phyloP scores from a whole-genome alignment of 805 yeast species.

The Candida sanyiensis region DNA sequence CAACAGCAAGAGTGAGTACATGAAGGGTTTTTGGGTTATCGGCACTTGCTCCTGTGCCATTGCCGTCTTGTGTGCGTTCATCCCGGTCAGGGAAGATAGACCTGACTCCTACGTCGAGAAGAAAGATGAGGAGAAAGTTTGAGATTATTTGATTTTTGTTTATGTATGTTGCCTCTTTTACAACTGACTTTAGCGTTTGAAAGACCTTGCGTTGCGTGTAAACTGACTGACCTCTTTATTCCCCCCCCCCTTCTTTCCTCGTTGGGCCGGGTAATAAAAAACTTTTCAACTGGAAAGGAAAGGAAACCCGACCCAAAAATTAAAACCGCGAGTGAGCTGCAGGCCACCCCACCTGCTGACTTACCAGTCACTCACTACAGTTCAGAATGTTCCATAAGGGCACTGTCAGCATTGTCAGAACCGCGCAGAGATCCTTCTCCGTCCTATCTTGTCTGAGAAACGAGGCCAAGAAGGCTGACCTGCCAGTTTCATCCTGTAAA shows the following conservation, averaged over 20 bases:
- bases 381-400: no score
- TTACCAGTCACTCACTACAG: no score
- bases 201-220: no score
- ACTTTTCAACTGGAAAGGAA: background rate
- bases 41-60: slow-evolving; percentile 28
- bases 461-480: slow-evolving; percentile 3
- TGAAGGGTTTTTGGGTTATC: slow-evolving; percentile 29
- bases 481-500: slow-evolving; percentile 42
- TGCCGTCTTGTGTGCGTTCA: slow-evolving; percentile 19
- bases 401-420: background rate
- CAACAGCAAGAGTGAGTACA: slow-evolving; percentile 26
- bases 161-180: background rate
- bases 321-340: no score
- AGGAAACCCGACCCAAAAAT: no score
- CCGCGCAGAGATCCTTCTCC: slow-evolving; percentile 5
- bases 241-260: no score
- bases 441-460: slow-evolving; percentile 1
- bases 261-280: background rate
- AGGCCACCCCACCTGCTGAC: no score
- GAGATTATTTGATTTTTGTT: background rate
- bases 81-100: slow-evolving; percentile 26
- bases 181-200: background rate
- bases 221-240: no score
- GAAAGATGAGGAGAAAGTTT: background rate
- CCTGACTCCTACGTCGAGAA: slow-evolving; percentile 10